phyloP scores from a whole-genome alignment of 495 filamentous ascomycete species.

The Hyaloscypha bicolor region DNA sequence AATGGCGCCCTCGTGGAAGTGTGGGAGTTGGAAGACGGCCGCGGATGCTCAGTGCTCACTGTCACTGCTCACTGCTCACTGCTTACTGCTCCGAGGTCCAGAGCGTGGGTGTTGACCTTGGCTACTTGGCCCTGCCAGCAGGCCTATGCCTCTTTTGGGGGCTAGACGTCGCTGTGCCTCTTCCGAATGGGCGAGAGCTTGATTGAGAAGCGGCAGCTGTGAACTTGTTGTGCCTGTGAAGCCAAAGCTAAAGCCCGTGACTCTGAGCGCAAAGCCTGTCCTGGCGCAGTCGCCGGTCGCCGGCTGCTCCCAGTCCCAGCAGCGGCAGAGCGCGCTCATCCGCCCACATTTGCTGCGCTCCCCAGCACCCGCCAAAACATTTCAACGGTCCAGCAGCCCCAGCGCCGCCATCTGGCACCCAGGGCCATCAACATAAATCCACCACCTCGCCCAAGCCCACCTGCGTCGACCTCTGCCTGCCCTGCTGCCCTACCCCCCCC shows the following conservation, averaged over 20 bases:
- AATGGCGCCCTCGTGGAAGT: not conserved
- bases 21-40: conserved; percentile 5
- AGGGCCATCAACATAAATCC: not conserved
- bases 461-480: conserved; percentile 1
- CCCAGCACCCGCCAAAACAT: conserved; percentile 3
- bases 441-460: not conserved
- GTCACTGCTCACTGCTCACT: not conserved
- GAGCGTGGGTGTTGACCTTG: not conserved
- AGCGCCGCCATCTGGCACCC: not conserved
- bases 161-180: not conserved
- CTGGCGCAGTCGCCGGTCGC: not conserved
- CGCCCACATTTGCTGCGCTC: not conserved
- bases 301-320: not conserved
- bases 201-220: too few relatives aligned
- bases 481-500: not conserved
- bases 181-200: not conserved
- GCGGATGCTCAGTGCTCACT: not conserved
- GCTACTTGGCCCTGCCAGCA: not conserved
- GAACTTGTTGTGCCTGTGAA: too few relatives aligned
- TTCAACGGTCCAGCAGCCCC: not conserved
- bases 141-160: not conserved
- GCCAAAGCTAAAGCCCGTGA: not conserved
- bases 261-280: not conserved
- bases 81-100: not conserved
- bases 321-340: not conserved